phyloP scores from a whole-genome alignment of 176 grass and related monocot species.

The Lolium perenne region DNA sequence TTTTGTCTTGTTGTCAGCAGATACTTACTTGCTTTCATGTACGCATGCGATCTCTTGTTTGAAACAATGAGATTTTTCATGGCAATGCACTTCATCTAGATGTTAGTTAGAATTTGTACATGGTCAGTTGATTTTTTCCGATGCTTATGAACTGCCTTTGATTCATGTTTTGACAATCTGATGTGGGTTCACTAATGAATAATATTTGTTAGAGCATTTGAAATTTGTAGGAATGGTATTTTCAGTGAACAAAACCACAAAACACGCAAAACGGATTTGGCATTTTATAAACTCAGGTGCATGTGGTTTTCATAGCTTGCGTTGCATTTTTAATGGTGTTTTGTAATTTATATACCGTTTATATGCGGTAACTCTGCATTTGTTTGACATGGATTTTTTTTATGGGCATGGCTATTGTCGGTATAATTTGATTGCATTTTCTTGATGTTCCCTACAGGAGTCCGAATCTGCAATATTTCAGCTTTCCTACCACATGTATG shows the following conservation, averaged over 20 bases:
- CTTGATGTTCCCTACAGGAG: slow-evolving; percentile 43
- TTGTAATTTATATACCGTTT: background rate
- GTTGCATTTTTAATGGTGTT: background rate
- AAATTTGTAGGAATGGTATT: background rate
- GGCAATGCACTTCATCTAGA: slow-evolving; percentile 24
- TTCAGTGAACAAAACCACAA: slow-evolving; percentile 9
- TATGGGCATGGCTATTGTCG: background rate
- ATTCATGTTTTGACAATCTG: background rate
- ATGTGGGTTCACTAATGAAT: background rate
- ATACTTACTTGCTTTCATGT: background rate
- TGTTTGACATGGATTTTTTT: background rate
- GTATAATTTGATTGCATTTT: slow-evolving; percentile 3
- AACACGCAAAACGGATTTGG: background rate
- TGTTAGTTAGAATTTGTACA: background rate
- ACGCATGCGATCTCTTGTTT: background rate
- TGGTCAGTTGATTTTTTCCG: slow-evolving; percentile 14
- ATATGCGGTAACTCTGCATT: background rate
- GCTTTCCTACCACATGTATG: slow-evolving; percentile 52
- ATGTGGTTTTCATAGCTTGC: background rate
- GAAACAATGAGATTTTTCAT: background rate
- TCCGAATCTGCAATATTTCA: slow-evolving; percentile 61
- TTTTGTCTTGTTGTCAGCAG: background rate
- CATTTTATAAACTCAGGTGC: background rate
- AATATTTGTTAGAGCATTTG: background rate
- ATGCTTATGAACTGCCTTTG: background rate